phyloP scores from a whole-genome alignment of 129 eudicot genomes.

The Arctium minus region DNA sequence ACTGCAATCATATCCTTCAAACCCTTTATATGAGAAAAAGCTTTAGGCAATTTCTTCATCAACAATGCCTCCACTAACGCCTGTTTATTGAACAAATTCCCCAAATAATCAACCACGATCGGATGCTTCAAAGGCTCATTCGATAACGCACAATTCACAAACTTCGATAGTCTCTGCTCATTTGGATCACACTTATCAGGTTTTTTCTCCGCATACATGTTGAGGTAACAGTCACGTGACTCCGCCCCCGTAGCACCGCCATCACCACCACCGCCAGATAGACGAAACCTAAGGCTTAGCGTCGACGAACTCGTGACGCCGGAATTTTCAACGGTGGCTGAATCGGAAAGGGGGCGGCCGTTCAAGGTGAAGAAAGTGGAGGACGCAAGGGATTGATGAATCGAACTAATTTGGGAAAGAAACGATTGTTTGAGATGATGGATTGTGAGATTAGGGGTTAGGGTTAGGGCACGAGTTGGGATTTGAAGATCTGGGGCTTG shows the following conservation, averaged over 20 bases:
- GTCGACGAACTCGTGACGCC: conserved; percentile 42
- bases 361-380: conserved; percentile 52
- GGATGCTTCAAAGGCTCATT: conserved; percentile 83
- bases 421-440: conserved; percentile 43
- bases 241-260: conserved; percentile 96
- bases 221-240: conserved; percentile 89
- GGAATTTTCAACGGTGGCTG: conserved; percentile 27
- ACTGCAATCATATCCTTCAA: conserved; percentile 80
- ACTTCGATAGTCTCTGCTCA: conserved; percentile 66
- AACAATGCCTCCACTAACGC: conserved; percentile 72
- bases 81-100: conserved; percentile 81
- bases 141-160: conserved; percentile 77
- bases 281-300: conserved; percentile 39
- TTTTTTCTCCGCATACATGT: conserved; percentile 83
- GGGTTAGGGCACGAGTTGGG: conserved; percentile 53
- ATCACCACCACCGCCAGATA: conserved; percentile 83
- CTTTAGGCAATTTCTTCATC: conserved; percentile 57
- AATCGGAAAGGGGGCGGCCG: conserved; percentile 52
- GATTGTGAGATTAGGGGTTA: conserved; percentile 45
- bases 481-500: conserved; percentile 47
- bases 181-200: conserved; percentile 91
- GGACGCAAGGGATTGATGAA: conserved; percentile 12
- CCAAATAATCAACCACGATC: conserved; percentile 70
- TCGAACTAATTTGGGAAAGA: conserved; percentile 13
- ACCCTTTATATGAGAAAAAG: conserved; percentile 70